Conservation (phyloP, 176 grass and related monocot species). For the Oryza australiensis region DNA sequence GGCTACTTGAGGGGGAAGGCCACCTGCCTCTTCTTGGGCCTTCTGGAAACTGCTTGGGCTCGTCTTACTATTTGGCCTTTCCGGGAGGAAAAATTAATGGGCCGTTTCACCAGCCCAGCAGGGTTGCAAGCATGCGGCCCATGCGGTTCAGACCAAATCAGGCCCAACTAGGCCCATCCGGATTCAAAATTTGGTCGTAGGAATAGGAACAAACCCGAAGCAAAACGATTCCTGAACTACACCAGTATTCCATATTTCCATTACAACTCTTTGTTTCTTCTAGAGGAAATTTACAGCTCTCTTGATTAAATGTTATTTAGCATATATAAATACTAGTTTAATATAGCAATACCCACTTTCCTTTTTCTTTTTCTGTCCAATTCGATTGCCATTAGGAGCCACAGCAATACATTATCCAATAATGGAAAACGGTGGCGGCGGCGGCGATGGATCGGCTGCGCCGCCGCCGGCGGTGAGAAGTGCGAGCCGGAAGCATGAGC, state of each 20-base stretch:
- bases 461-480: neutral
- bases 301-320: neutral
- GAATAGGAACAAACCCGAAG: neutral
- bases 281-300: neutral
- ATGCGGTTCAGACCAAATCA: neutral
- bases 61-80: neutral
- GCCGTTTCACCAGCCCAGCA: neutral
- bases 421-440: neutral
- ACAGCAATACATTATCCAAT: neutral
- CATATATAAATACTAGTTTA: neutral
- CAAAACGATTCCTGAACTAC: too few relatives aligned
- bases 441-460: neutral
- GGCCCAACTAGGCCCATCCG: neutral
- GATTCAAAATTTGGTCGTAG: neutral
- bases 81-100: neutral
- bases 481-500: neutral
- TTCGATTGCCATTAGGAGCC: neutral
- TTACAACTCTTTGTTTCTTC: neutral
- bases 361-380: neutral
- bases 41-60: neutral
- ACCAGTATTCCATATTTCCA: too few relatives aligned
- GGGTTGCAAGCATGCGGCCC: neutral
- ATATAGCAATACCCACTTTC: neutral
- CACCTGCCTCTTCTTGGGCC: neutral
- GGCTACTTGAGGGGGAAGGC: slow-evolving; percentile 5